Base-by-base conservation (phyloP, 192 early-diverging fungal species). In the Gigaspora rosea region DNA sequence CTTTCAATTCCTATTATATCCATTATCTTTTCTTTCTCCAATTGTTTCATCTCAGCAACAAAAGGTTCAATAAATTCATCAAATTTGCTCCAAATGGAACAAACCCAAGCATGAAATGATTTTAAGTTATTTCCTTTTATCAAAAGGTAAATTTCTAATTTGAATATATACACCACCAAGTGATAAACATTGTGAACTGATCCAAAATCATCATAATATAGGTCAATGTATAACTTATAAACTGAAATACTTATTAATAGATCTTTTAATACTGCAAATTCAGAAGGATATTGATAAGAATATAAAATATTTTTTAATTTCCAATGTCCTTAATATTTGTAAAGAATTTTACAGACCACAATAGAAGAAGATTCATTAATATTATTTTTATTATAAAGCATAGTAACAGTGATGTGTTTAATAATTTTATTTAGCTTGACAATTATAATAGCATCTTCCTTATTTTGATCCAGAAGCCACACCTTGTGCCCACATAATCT, bases 141-240 rank as follows among this genome's bases (percentile, higher is more conserved):
- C 18, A 47, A 67, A 67, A 0, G 65, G 65, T n/a, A 67, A 18
- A 67, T 67, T 67, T 67, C 35, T 33, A 47, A 67, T 15, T 20
- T 67, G 65, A n/a, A 67, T 22, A 7, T 59, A 67, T 15, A 67
- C 8, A 16, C 65, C 13, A 0, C 35, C 13, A 33, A 16, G 33
- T 67, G 46, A 2, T 47, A 67, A 8, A 47, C 0, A 7, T 67
- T 67, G 8, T 33, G 2, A 47, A 47, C 35, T 18, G 65, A n/a
- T 18, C 35, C 41, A 3, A 67, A 67, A 18, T 67, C 65, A 9
- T 67, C 65, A 9, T 36, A 36, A 41, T 67, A 67, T 1, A 67
- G 46, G 33, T 67, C 41, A 5, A 67, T 67, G 16, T 47, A 67
- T 18, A 67, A 41, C 18, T 67, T 59, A 22, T 67, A 48, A 13